Percentiles rank a stretch among this genome's conserved stretches.
Evolutionary conservation across 2,329 filamentous ascomycete genomes (phyloP).

Genomic region (Penicillium sp.): DNA sequence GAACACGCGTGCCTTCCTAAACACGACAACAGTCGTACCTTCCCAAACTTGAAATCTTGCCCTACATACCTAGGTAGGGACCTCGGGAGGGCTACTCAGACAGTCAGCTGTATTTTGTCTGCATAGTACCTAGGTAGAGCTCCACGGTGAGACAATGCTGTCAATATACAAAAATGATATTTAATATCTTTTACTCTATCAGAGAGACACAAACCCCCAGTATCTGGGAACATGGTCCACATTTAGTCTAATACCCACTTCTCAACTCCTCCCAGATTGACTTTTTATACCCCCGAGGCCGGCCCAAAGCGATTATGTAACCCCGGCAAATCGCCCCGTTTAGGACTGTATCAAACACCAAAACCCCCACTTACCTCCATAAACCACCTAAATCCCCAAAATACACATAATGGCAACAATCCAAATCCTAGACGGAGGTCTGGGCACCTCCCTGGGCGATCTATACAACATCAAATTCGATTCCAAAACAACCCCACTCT

Average conservation of each 20-base stretch:
- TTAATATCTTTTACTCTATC: background rate
- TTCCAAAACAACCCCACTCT: slow-evolving; percentile 46
- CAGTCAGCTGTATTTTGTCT: background rate
- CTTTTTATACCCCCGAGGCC: background rate
- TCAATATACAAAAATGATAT: background rate
- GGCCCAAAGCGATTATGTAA: slow-evolving; percentile 1
- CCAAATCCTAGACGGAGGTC: slow-evolving; percentile 55
- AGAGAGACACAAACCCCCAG: background rate
- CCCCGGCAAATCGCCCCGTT: background rate
- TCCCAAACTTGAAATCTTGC: background rate
- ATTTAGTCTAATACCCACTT: background rate
- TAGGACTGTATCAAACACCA: background rate
- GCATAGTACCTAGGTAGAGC: background rate
- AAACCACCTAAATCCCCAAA: background rate
- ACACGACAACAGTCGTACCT: background rate
- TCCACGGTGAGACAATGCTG: background rate
- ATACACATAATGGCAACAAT: slow-evolving; percentile 31
- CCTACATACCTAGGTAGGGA: background rate
- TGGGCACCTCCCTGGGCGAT: slow-evolving; percentile 58
- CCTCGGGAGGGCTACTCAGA: background rate
- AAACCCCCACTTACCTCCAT: slow-evolving; percentile 6
- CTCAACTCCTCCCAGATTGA: background rate
- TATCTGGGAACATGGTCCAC: background rate
- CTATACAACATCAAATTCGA: slow-evolving; percentile 48
- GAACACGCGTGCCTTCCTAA: background rate